Conservation (phyloP, 805 yeast genomes). For the Candida insectalens region DNA sequence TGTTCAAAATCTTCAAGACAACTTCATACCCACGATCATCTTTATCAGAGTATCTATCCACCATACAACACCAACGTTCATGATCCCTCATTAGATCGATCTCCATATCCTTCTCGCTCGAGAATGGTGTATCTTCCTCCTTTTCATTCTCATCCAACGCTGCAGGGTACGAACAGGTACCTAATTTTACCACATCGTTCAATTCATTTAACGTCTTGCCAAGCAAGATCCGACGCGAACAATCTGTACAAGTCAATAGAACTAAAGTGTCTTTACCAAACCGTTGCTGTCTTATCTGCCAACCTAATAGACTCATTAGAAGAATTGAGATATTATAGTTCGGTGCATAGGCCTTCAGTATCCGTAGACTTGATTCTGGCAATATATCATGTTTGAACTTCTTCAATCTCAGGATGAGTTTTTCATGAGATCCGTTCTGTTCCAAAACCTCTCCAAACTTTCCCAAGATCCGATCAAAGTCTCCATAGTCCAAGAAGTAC, state of each 20-base stretch:
- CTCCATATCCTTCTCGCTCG: conserved; percentile 8
- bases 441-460: conserved; percentile 11
- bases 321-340: conserved; percentile 7
- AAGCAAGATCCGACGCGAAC: conserved; percentile 26
- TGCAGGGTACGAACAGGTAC: conserved; percentile 21
- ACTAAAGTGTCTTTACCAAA: conserved; percentile 17
- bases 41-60: conserved; percentile 5
- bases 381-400: conserved; percentile 10
- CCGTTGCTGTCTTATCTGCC: conserved; percentile 24
- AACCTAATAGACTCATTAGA: conserved; percentile 24
- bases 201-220: conserved; percentile 7
- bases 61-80: conserved; percentile 28
- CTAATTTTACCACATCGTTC: conserved; percentile 10
- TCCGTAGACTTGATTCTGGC: conserved; percentile 1
- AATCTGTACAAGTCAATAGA: conserved; percentile 23
- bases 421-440: conserved; percentile 8
- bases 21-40: conserved; percentile 12
- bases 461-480: conserved; percentile 15
- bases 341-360: conserved; percentile 7
- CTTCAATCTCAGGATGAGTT: conserved; percentile 5
- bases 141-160: conserved; percentile 6
- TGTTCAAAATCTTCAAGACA: conserved; percentile 6
- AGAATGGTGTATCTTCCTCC: conserved; percentile 6
- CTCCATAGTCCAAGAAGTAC: conserved; percentile 17
- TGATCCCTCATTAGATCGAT: conserved; percentile 26